Conservation (phyloP, 2,329 filamentous ascomycete species). For the Trichoderma arundinaceum region DNA sequence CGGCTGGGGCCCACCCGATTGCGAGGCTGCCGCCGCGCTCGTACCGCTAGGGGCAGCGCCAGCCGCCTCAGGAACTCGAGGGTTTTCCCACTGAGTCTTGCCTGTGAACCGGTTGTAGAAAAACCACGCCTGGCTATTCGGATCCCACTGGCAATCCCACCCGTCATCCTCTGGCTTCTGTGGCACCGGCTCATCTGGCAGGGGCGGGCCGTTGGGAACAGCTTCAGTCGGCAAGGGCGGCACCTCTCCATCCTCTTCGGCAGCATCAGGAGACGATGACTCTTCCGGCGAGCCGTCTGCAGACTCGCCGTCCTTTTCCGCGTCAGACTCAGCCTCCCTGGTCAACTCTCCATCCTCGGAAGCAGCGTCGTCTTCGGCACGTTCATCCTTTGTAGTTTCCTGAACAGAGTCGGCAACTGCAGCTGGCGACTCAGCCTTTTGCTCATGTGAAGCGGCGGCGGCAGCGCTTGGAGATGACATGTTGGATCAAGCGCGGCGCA, state of each 20-base stretch:
- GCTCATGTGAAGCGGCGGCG: slow-evolving; percentile 12
- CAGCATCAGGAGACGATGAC: slow-evolving; percentile 34
- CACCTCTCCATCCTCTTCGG: slow-evolving; percentile 24
- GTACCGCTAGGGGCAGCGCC: slow-evolving; percentile 40
- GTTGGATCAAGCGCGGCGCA: slow-evolving; percentile 1
- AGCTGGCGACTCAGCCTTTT: slow-evolving; percentile 30
- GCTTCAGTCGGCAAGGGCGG: slow-evolving; percentile 49
- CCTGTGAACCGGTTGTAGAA: slow-evolving; percentile 84
- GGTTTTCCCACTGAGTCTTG: slow-evolving; percentile 83
- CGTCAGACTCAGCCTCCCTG: slow-evolving; percentile 33
- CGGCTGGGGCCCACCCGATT: slow-evolving; percentile 38
- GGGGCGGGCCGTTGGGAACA: slow-evolving; percentile 44
- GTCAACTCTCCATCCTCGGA: slow-evolving; percentile 30
- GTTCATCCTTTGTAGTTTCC: slow-evolving; percentile 23
- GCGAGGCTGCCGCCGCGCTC: neutral
- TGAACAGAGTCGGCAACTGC: slow-evolving; percentile 30
- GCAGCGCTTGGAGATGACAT: slow-evolving; percentile 30
- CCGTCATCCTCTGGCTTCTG: slow-evolving; percentile 68
- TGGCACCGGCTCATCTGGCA: slow-evolving; percentile 52
- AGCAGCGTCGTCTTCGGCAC: slow-evolving; percentile 37
- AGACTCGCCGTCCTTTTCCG: slow-evolving; percentile 24
- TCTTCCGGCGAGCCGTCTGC: slow-evolving; percentile 24
- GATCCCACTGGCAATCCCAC: slow-evolving; percentile 83
- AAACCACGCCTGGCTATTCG: slow-evolving; percentile 71
- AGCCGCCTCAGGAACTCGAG: slow-evolving; percentile 65